Percentiles rank a stretch among this genome's conserved stretches.
phyloP scores from a whole-genome alignment of 1,284 basidiomycete genomes.

The Xanthoconium separans region DNA sequence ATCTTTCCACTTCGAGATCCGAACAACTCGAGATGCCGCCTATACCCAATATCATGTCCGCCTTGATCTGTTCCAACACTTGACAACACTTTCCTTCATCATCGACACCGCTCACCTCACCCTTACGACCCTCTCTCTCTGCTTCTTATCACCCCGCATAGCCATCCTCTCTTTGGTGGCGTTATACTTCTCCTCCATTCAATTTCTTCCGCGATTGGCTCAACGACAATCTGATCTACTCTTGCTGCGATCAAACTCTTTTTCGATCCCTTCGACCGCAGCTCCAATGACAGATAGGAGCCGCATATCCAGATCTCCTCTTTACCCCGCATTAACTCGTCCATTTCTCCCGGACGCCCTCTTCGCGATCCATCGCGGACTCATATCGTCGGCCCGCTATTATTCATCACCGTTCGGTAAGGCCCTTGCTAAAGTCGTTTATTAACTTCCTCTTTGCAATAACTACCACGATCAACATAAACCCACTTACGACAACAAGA shows the following conservation, averaged over 20 bases:
- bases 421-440: slow-evolving; percentile 1
- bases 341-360: not conserved
- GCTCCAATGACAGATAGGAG: slow-evolving; percentile 14
- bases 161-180: slow-evolving; percentile 5
- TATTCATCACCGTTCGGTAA: slow-evolving; percentile 8
- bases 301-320: slow-evolving; percentile 5
- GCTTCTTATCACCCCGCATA: not conserved
- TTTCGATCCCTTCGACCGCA: slow-evolving; percentile 3
- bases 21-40: not conserved
- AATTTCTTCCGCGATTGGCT: slow-evolving; percentile 13
- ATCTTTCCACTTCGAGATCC: slow-evolving; percentile 10
- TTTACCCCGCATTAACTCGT: slow-evolving; percentile 14
- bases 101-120: slow-evolving; percentile 4
- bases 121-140: not conserved
- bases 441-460: not conserved
- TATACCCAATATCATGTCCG: slow-evolving; percentile 14
- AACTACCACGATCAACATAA: not conserved
- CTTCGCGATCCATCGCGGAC: slow-evolving; percentile 24
- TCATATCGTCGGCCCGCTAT: slow-evolving; percentile 9
- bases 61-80: slow-evolving; percentile 3
- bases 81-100: not conserved
- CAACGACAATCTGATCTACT: slow-evolving; percentile 25
- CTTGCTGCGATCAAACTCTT: slow-evolving; percentile 16
- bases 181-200: slow-evolving; percentile 5
- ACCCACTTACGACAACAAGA: slow-evolving; percentile 14